These are phyloP conservation scores for Cytospora piceicola DNA, from an alignment of 2,329 filamentous ascomycete species.

Conservation along the genomic window DNA sequence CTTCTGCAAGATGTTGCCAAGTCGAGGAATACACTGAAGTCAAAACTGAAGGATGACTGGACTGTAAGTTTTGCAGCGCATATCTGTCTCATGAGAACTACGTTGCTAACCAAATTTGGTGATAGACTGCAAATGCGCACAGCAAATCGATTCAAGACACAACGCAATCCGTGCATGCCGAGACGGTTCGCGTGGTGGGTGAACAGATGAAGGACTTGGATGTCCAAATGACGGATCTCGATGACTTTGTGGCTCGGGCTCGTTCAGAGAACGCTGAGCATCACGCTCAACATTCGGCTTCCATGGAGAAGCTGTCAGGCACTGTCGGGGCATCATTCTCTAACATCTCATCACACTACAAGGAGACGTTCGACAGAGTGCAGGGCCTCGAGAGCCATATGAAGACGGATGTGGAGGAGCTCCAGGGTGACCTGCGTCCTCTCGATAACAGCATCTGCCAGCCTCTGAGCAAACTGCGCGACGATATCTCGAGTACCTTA, in stretches of 20 bases:
- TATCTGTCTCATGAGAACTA: constrained; percentile 39
- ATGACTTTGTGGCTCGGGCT: constrained; percentile 86
- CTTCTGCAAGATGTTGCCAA: constrained; percentile 72
- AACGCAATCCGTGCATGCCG: constrained; percentile 84
- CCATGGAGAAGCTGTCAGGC: constrained; percentile 66
- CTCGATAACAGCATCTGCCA: constrained; percentile 65
- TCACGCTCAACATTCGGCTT: constrained; percentile 69
- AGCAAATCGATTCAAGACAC: constrained; percentile 83
- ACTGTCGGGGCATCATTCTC: constrained; percentile 75
- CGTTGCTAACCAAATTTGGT: constrained; percentile 34
- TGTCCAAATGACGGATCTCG: constrained; percentile 84
- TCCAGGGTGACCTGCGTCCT: constrained; percentile 65
- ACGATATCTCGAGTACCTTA: constrained; percentile 64
- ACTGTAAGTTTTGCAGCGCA: constrained; percentile 64
- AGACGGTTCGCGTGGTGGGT: constrained; percentile 88
- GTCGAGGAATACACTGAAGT: constrained; percentile 78
- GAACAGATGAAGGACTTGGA: constrained; percentile 86
- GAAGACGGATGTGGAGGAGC: constrained; percentile 58
- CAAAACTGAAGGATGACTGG: constrained; percentile 85
- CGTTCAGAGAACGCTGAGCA: constrained; percentile 79
- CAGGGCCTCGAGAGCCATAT: constrained; percentile 71
- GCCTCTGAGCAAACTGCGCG: constrained; percentile 72
- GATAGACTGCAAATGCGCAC: constrained; percentile 71
- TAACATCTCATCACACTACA: constrained; percentile 72
- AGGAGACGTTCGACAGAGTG: constrained; percentile 68